These are phyloP conservation scores for Pleoardoris graminearum DNA, from an alignment of 2,329 filamentous ascomycete species.

Conservation along the genomic window DNA sequence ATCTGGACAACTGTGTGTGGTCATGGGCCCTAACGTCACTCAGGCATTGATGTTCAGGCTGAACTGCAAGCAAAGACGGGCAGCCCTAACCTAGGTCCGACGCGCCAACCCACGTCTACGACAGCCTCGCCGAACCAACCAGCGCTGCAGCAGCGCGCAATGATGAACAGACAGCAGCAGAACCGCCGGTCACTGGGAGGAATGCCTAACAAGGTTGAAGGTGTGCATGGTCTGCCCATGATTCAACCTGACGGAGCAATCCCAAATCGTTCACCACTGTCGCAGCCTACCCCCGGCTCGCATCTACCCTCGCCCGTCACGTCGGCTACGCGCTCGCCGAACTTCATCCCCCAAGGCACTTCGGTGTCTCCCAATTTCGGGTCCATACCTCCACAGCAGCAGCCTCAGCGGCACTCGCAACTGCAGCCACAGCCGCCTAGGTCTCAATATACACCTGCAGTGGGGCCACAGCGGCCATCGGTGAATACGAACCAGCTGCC, in stretches of 20 bases:
- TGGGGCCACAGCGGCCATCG: constrained; percentile 45
- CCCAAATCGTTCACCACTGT: constrained; percentile 67
- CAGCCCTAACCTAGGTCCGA: constrained; percentile 76
- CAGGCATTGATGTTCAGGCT: constrained; percentile 95
- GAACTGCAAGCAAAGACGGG: constrained; percentile 92
- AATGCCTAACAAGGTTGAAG: constrained; percentile 68
- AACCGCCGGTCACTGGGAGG: constrained; percentile 70
- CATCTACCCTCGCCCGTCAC: constrained; percentile 71
- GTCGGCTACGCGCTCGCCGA: constrained; percentile 61
- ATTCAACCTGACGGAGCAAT: constrained; percentile 47
- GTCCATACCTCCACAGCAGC: constrained; percentile 54
- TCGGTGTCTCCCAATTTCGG: constrained; percentile 65
- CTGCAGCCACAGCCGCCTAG: constrained; percentile 53
- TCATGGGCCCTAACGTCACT: constrained; percentile 10
- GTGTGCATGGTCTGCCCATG: constrained; percentile 46
- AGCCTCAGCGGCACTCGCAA: constrained; percentile 52
- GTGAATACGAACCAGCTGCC: constrained; percentile 42
- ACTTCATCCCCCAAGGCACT: constrained; percentile 60
- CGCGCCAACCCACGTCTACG: constrained; percentile 60
- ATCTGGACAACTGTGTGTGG: not conserved
- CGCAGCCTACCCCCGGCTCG: constrained; percentile 79
- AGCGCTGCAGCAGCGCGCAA: constrained; percentile 76
- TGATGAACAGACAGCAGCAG: constrained; percentile 77
- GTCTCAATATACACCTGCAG: constrained; percentile 51
- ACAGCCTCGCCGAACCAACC: constrained; percentile 54